These are phyloP conservation scores for Takakia lepidozioides DNA, from an alignment of 225 moss, liverwort and hornwort genomes.

Conservation along the genomic window DNA sequence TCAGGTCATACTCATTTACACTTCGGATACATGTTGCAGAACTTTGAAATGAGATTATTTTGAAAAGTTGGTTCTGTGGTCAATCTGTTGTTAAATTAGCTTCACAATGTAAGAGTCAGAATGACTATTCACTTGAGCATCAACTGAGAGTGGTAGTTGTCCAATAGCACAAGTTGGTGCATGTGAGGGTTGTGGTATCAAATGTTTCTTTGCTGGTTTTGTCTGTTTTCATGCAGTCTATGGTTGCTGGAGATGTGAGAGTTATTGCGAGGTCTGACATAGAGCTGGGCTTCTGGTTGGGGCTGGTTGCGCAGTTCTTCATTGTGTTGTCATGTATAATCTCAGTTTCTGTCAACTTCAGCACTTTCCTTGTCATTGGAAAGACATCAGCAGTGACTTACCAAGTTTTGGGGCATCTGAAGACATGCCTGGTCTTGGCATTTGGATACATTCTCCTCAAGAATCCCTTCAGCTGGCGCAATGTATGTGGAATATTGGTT, in stretches of 20 bases:
- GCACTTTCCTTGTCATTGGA: conserved; percentile 57
- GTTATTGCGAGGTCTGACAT: too few relatives aligned
- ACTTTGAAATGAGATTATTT: too few relatives aligned
- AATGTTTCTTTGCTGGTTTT: too few relatives aligned
- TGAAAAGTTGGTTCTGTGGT: too few relatives aligned
- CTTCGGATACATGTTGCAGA: background rate
- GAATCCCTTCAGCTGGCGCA: conserved; percentile 60
- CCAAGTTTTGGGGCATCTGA: conserved; percentile 52
- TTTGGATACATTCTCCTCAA: conserved; percentile 47
- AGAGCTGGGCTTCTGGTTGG: background rate
- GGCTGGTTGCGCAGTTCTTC: conserved; percentile 26
- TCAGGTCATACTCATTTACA: background rate
- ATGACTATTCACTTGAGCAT: too few relatives aligned
- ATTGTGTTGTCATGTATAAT: conserved; percentile 45
- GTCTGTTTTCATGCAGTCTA: too few relatives aligned
- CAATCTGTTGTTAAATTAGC: too few relatives aligned
- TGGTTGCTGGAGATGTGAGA: too few relatives aligned
- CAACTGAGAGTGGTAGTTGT: too few relatives aligned
- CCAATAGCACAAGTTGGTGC: too few relatives aligned
- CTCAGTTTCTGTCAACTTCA: conserved; percentile 61
- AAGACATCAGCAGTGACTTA: conserved; percentile 59
- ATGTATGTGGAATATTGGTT: conserved; percentile 37
- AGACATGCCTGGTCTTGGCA: conserved; percentile 51
- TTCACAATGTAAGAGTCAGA: too few relatives aligned
- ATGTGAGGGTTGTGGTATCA: too few relatives aligned